Conservation (phyloP, 495 filamentous ascomycete species). For the Cenococcum geophilum region DNA sequence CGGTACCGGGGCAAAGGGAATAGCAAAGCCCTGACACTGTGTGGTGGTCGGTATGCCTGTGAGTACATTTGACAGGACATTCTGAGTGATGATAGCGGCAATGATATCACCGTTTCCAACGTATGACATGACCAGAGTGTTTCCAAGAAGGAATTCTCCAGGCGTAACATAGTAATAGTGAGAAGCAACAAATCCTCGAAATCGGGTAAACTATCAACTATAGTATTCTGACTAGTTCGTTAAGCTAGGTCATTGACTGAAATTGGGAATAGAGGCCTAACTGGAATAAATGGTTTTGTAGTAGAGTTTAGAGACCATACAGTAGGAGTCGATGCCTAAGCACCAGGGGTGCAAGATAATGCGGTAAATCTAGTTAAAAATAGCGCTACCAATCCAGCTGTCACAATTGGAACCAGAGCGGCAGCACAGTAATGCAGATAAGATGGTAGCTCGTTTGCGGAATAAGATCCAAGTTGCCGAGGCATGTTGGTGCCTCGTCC, state of each 20-base stretch:
- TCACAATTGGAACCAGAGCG: slow-evolving; percentile 66
- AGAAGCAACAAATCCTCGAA: slow-evolving; percentile 55
- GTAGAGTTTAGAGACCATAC: slow-evolving; percentile 37
- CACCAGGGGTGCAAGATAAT: slow-evolving; percentile 53
- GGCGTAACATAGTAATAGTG: slow-evolving; percentile 63
- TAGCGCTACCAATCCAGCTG: slow-evolving; percentile 66
- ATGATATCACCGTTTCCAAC: slow-evolving; percentile 47
- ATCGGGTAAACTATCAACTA: slow-evolving; percentile 55
- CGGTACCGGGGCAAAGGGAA: slow-evolving; percentile 58
- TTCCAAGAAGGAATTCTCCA: slow-evolving; percentile 62
- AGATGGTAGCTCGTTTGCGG: slow-evolving; percentile 66
- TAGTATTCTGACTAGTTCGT: slow-evolving; percentile 19
- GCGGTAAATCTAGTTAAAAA: slow-evolving; percentile 55
- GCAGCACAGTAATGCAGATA: slow-evolving; percentile 67
- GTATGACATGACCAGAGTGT: slow-evolving; percentile 56
- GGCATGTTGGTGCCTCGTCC: slow-evolving; percentile 59
- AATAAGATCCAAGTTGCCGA: slow-evolving; percentile 67
- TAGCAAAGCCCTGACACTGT: slow-evolving; percentile 62
- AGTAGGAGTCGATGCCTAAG: slow-evolving; percentile 38
- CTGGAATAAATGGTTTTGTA: slow-evolving; percentile 46
- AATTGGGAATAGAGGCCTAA: slow-evolving; percentile 49
- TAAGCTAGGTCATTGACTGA: slow-evolving; percentile 12
- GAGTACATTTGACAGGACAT: slow-evolving; percentile 60
- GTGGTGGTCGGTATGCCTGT: slow-evolving; percentile 61
- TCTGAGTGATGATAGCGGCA: slow-evolving; percentile 61